These are phyloP conservation scores for Debaryomyces sp. DNA, from an alignment of 1,139 yeast genomes.

Conservation along the genomic window DNA sequence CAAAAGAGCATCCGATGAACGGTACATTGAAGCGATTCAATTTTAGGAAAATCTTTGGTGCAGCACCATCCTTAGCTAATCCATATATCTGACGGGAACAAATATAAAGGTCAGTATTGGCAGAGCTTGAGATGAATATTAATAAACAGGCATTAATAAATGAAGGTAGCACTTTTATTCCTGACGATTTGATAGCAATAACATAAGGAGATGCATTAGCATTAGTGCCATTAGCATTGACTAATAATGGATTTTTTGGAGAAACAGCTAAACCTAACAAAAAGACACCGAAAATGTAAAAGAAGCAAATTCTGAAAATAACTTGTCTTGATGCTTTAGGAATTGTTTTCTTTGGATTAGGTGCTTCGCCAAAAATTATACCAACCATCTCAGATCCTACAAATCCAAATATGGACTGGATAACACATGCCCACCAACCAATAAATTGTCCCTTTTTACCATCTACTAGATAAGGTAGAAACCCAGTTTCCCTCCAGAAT, in stretches of 20 bases:
- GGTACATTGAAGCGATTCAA: neutral
- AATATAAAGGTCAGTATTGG: conserved; percentile 75
- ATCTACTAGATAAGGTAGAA: conserved; percentile 55
- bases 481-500: conserved; percentile 94
- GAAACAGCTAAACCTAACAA: conserved; percentile 87
- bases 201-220: conserved; percentile 57
- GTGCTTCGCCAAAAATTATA: conserved; percentile 85
- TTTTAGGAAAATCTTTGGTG: conserved; percentile 52
- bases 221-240: conserved; percentile 21
- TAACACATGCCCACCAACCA: conserved; percentile 65
- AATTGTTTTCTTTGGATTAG: conserved; percentile 78
- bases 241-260: conserved; percentile 50
- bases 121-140: conserved; percentile 73
- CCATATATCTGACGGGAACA: conserved; percentile 76
- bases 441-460: conserved; percentile 59
- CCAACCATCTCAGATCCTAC: conserved; percentile 85
- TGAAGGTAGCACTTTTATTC: conserved; percentile 67
- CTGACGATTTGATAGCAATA: conserved; percentile 65
- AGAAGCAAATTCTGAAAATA: conserved; percentile 74
- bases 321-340: conserved; percentile 87
- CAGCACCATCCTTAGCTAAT: conserved; percentile 60
- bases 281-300: conserved; percentile 77
- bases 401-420: conserved; percentile 77
- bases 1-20: neutral
- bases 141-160: conserved; percentile 77